Base-by-base conservation (phyloP, 2,329 filamentous ascomycete species). In the Akanthomyces uredinophilus region DNA sequence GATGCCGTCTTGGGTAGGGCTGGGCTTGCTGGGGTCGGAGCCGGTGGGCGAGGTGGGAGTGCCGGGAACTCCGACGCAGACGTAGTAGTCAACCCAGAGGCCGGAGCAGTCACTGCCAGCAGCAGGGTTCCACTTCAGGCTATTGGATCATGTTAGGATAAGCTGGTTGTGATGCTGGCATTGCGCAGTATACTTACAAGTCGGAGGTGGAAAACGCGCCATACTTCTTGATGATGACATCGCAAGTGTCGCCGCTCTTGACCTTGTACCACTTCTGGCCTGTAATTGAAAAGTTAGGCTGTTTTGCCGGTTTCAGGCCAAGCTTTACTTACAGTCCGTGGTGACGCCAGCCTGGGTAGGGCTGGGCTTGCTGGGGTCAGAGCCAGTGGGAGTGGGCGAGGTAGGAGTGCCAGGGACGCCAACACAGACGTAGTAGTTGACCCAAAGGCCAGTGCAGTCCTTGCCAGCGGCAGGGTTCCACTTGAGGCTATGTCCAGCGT, bases 111-210 rank as follows among this genome's bases (percentile, higher is more conserved):
- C 60, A 11, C 27, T 47, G 29, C 54, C 60, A 14, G 52, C 61
- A 5, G 61, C 52, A 20, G 64, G 64, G 50, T 65, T 65, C 64
- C 64, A 65, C 14, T 63, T 39, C 81, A 82, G 60, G 57, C 61
- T 63, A 22, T 29, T 4, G 7, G 37, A 4, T 6, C 20, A 29
- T 39, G 16, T 59, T 41, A 53, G 54, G 14, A 49, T 5, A n/a
- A 8, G 14, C 20, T n/a, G 32, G 4, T 11, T 18, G 32, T 50
- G 18, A 27, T 37, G n/a, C 27, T 27, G 13, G 22, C 13, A 20
- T 1, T 46, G 8, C 7, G 29, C 3, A 32, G 55, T 61, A 6
- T 22, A 65, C 57, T 52, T 56, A 57, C 52, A 65, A 60, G 37
- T 63, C 47, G 22, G 20, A 39, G 22, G 63, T 18, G 14, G 63